Conservation (phyloP, 225 moss, liverwort and hornwort species). For the Sphagnum tenellum region DNA sequence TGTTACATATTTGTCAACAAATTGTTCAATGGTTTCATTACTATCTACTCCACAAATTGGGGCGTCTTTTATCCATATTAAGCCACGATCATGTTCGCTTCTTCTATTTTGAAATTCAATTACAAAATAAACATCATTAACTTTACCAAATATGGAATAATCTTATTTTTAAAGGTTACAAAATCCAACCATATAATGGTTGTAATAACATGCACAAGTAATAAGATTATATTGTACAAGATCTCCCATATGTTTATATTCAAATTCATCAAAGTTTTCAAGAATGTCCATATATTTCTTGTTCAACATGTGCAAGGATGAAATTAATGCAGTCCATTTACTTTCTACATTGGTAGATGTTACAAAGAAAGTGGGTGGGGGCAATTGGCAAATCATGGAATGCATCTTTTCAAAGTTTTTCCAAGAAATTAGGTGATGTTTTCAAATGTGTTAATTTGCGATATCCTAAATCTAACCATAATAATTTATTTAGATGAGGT, state of each 20-base stretch:
- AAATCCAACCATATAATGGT: not conserved
- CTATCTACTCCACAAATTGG: not conserved
- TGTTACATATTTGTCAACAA: not conserved
- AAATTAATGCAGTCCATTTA: no score
- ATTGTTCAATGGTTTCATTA: not conserved
- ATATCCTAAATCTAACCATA: not conserved
- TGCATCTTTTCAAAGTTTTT: not conserved
- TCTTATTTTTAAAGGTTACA: not conserved
- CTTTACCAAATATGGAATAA: not conserved
- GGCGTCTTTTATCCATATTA: not conserved
- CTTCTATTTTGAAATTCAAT: not conserved
- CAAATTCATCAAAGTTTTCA: no score
- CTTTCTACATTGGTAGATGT: no score
- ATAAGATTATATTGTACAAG: not conserved
- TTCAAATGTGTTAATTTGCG: not conserved
- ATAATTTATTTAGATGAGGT: not conserved
- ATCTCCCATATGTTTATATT: not conserved
- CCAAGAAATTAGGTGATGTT: not conserved
- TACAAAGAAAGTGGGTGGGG: no score
- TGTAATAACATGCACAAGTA: not conserved
- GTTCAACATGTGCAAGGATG: no score
- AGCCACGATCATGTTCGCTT: not conserved
- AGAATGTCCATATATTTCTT: no score
- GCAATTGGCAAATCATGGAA: no score
- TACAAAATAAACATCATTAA: not conserved